phyloP scores from a whole-genome alignment of 1,284 basidiomycete species.

The Pulchroboletus neoregius region DNA sequence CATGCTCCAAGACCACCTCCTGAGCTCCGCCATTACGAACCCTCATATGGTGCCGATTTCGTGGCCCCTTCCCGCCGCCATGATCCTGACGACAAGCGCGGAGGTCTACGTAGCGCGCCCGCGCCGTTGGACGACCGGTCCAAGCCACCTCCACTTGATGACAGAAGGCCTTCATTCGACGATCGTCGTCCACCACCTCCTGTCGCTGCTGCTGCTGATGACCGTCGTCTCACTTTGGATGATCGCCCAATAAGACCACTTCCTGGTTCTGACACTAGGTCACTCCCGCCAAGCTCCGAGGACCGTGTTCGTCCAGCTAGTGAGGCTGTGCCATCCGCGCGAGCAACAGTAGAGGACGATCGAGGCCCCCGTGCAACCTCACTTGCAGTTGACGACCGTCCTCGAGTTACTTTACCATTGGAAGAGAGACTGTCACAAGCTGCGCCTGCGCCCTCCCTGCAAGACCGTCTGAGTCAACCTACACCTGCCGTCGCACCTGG shows the following conservation, averaged over 20 bases:
- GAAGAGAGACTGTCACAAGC: conserved; percentile 39
- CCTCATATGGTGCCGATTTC: conserved; percentile 33
- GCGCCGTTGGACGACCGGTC: conserved; percentile 18
- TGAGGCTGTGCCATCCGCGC: conserved; percentile 14
- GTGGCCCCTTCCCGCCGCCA: conserved; percentile 33
- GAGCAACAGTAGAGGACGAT: conserved; percentile 25
- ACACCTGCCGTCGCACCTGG: too few relatives aligned
- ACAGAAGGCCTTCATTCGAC: conserved; percentile 27
- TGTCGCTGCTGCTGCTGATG: too few relatives aligned
- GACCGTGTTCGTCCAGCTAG: conserved; percentile 19
- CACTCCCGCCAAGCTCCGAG: conserved; percentile 16
- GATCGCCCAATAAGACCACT: conserved; percentile 27
- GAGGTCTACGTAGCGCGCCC: conserved; percentile 13
- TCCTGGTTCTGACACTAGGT: conserved; percentile 19
- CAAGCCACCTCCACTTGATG: conserved; percentile 24
- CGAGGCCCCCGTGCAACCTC: conserved; percentile 18
- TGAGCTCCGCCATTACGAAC: conserved; percentile 43
- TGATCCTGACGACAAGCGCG: conserved; percentile 33
- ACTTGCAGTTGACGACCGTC: conserved; percentile 29
- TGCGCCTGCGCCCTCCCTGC: conserved; percentile 29
- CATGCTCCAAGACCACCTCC: conserved; percentile 40
- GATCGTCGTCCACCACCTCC: conserved; percentile 27
- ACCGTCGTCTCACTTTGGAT: conserved; percentile 28
- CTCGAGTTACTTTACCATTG: conserved; percentile 26
- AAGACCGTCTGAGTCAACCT: conserved; percentile 37